Evolutionary conservation across 208 protist species (phyloP), one percentile per base, ranked within the genome.

Genomic region (Wallacemonas sp.): DNA sequence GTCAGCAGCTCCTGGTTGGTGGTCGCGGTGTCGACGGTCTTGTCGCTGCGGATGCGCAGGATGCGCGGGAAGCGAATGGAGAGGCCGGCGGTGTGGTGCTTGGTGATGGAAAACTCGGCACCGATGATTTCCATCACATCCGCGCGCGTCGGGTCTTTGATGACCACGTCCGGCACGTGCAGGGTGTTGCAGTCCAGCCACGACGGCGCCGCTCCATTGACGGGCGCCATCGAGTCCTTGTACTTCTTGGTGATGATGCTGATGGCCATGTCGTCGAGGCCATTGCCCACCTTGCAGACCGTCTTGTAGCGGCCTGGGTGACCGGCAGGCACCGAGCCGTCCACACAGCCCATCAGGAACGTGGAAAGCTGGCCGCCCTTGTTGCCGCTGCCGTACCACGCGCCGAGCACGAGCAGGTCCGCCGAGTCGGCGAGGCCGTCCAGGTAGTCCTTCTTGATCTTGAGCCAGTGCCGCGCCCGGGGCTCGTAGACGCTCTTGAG

Each of bases 391-490:
- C 93, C 88, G 67, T 79, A 94, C 67, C 82, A 92, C 33, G 81
- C 86, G 14, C 91, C 91, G 1, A 97, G 31, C 29, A 90, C 82
- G 23, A 95, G 42, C 36, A 97, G 49, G 76, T 97, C 93, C 0
- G 84, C 86, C 28, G 74, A 81, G 76, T 96, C 93, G 0, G 86
- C 88, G 54, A 93, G 79, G 23, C 84, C 87, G 7, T 77, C 66
- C 4, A 97, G 45, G 67, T 97, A 95, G 65, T 95, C 90, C 65
- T 93, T 96, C 68, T 97, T 97, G 16, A 96, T 63, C 71, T 95
- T 97, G 22, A 94, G 65, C 91, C 91, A 97, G 65, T 91, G 86
- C 25, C 93, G 76, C 12, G 75, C 77, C 29, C 81, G 75, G 2
- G 90, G 91, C 59, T 91, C 75, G 72, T 96, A 97, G 7, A 74